phyloP scores from a whole-genome alignment of 2,329 filamentous ascomycete species.

The Aspergillus terreus region DNA sequence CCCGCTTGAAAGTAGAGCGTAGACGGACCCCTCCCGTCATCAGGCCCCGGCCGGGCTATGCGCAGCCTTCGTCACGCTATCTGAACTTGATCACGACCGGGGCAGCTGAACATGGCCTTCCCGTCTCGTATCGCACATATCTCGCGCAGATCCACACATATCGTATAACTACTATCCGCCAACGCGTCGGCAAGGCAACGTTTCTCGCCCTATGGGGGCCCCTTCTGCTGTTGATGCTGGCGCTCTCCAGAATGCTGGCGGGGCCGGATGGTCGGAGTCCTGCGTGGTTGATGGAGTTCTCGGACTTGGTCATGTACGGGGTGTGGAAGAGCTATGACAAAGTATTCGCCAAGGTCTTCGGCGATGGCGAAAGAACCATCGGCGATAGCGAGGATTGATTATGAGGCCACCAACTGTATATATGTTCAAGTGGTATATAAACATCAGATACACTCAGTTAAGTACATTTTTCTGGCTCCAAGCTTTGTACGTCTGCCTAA shows the following conservation, averaged over 20 bases:
- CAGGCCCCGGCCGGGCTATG: conserved; percentile 64
- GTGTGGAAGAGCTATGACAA: conserved; percentile 65
- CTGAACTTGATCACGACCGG: conserved; percentile 75
- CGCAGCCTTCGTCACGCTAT: conserved; percentile 81
- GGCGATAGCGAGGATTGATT: conserved; percentile 2
- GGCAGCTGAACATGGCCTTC: conserved; percentile 74
- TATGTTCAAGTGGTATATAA: background rate
- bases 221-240: conserved; percentile 51
- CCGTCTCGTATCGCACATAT: conserved; percentile 71
- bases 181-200: conserved; percentile 62
- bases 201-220: conserved; percentile 61
- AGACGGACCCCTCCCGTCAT: conserved; percentile 34
- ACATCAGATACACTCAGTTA: background rate
- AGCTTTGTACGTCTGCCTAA: background rate
- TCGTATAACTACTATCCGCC: conserved; percentile 61
- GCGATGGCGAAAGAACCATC: conserved; percentile 74
- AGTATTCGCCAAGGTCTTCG: conserved; percentile 66
- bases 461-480: background rate
- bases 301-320: conserved; percentile 52
- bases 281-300: conserved; percentile 57
- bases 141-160: conserved; percentile 68
- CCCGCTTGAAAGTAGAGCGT: conserved; percentile 20
- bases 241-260: conserved; percentile 46
- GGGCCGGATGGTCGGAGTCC: conserved; percentile 67
- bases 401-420: too few relatives aligned